Percentiles rank a stretch among this genome's conserved stretches.
phyloP scores from a whole-genome alignment of 2,329 filamentous ascomycete species.

The Cadophora gregata region DNA sequence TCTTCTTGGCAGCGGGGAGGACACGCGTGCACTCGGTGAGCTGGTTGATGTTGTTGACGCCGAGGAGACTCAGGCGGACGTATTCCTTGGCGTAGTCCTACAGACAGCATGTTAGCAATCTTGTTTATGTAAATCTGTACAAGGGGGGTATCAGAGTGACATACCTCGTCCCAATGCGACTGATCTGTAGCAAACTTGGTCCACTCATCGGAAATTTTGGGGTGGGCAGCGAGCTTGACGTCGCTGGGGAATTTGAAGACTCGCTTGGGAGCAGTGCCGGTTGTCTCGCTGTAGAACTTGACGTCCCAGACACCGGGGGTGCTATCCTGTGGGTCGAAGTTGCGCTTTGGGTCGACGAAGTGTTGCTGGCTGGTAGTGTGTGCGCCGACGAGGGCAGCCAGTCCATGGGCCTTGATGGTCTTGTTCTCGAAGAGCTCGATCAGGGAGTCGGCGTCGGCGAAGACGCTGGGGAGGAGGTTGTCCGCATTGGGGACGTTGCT shows the following conservation, averaged over 20 bases:
- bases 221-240: constrained; percentile 22
- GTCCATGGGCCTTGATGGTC: constrained; percentile 57
- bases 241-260: constrained; percentile 27
- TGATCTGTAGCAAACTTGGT: constrained; percentile 48
- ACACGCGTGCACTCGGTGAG: constrained; percentile 61
- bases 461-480: constrained; percentile 53
- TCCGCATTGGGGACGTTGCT: constrained; percentile 47
- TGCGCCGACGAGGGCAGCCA: constrained; percentile 60
- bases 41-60: constrained; percentile 61
- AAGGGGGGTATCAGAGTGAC: constrained; percentile 23
- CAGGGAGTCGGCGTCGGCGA: constrained; percentile 51
- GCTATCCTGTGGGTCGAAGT: constrained; percentile 57
- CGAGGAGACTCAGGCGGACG: constrained; percentile 59
- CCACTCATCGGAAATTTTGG: constrained; percentile 47
- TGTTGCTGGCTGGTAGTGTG: constrained; percentile 57
- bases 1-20: constrained; percentile 47
- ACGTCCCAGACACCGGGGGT: constrained; percentile 58
- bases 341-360: constrained; percentile 54
- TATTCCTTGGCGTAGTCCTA: constrained; percentile 60
- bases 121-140: too few species aligned
- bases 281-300: constrained; percentile 56
- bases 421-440: constrained; percentile 53
- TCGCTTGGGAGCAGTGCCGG: constrained; percentile 47
- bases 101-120: constrained; percentile 12
- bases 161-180: constrained; percentile 50